Evolutionary conservation across 2,329 filamentous ascomycete genomes (phyloP), one percentile per base, ranked within the genome.

Genomic region (Coccinonectria pachysandricola): DNA sequence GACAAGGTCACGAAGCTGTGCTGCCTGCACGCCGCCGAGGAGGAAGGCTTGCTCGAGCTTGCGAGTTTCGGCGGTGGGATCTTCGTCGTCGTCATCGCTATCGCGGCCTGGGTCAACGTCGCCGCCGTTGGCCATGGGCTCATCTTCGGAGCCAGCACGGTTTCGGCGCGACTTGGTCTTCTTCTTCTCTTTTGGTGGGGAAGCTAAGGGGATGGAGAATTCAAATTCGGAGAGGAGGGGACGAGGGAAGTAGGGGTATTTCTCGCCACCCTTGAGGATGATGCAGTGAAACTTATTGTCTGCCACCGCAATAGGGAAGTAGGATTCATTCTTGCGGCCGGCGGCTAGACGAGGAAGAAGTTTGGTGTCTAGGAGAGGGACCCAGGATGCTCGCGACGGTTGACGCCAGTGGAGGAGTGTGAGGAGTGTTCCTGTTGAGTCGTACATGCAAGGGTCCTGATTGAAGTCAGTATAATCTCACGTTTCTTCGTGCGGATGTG

Each of bases 201-300:
- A 72, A 4, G 73, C 71, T 17, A 95, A 62, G 1, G 92, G 91
- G 11, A 98, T 71, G 21, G 79, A 75, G 52, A 98, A 93, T 24
- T 86, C 83, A 49, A 98, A 98, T 52, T 98, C 91, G 21, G 79
- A 87, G 18, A 98, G 76, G 19, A 95, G 63, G 3, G 85, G 87
- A 7, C 82, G 77, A 8, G 85, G 91, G 59, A 88, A 96, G 60
- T 91, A 95, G 1, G 88, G 87, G 48, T 95, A 84, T 48, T 79
- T 73, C 50, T 98, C 91, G 18, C 81, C 82, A 36, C 91, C 91
- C 59, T 98, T 98, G 49, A 98, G 76, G 45, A 98, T 96, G 57
- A 98, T 95, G 60, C 92, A 98, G 65, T 96, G 88, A 56, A 98
- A 98, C 48, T 81, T 88, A 47, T 81, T 71, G 44, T 87, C 76